phyloP scores from a whole-genome alignment of 1,284 basidiomycete genomes.

The Moesziomyces parantarcticus region DNA sequence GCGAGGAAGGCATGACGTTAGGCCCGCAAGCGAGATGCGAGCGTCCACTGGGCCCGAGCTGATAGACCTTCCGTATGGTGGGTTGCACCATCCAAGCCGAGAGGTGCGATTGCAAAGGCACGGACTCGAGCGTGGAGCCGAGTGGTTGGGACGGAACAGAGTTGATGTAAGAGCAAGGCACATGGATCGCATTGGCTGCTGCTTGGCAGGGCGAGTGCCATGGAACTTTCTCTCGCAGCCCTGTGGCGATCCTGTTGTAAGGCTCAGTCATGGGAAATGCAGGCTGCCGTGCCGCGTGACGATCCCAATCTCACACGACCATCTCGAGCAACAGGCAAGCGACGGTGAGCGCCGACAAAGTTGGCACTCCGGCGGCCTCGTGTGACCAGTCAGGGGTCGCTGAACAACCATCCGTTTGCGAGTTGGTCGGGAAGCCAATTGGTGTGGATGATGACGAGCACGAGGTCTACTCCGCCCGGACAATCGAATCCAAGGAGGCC shows the following conservation, averaged over 20 bases:
- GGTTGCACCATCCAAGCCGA: too few relatives aligned
- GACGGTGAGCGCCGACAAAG: too few relatives aligned
- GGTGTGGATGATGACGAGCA: neutral
- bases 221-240: neutral
- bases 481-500: neutral
- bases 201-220: neutral
- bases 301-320: slow-evolving; percentile 15
- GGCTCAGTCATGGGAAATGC: slow-evolving; percentile 15
- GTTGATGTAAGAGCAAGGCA: too few relatives aligned
- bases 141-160: too few relatives aligned
- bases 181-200: neutral
- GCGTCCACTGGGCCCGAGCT: too few relatives aligned
- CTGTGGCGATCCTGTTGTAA: slow-evolving; percentile 15
- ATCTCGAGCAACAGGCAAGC: too few relatives aligned
- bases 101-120: too few relatives aligned
- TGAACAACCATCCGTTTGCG: neutral
- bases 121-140: too few relatives aligned
- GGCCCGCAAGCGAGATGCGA: too few relatives aligned
- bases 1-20: too few relatives aligned
- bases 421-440: neutral
- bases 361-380: slow-evolving; percentile 2
- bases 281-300: slow-evolving; percentile 14
- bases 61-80: too few relatives aligned
- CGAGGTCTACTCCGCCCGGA: neutral
- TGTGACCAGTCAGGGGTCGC: neutral